Evolutionary conservation across 192 early-diverging fungal species (phyloP).

Genomic region (Backusella parvicylindrica): DNA sequence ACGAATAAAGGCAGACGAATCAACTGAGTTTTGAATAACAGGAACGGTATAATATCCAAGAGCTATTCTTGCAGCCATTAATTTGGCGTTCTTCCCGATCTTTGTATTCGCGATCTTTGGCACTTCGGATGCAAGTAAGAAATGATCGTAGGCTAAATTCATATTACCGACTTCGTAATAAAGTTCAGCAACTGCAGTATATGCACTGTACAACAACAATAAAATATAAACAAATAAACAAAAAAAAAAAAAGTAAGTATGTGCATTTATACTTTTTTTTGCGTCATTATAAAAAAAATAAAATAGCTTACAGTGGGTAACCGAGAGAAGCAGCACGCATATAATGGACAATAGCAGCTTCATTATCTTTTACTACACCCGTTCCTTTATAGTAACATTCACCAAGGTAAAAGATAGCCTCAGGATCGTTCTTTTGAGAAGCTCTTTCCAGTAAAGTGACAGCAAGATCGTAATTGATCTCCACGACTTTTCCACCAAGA

Average conservation of each 20-base stretch:
- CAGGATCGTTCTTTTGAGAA: slow-evolving; percentile 24
- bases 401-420: slow-evolving; percentile 18
- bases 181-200: slow-evolving; percentile 28
- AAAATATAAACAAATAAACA: slow-evolving; percentile 15
- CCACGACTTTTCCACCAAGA: slow-evolving; percentile 21
- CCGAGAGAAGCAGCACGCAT: slow-evolving; percentile 13
- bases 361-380: slow-evolving; percentile 9
- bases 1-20: neutral
- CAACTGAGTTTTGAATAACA: neutral
- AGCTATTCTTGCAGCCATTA: slow-evolving; percentile 33
- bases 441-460: slow-evolving; percentile 36
- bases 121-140: slow-evolving; percentile 18
- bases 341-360: slow-evolving; percentile 19
- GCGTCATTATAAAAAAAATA: neutral
- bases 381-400: slow-evolving; percentile 31
- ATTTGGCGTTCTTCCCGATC: slow-evolving; percentile 17
- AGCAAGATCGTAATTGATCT: slow-evolving; percentile 24
- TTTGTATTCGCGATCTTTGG: slow-evolving; percentile 6
- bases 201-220: slow-evolving; percentile 19
- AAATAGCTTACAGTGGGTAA: slow-evolving; percentile 3
- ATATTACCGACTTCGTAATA: slow-evolving; percentile 22
- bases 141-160: slow-evolving; percentile 27
- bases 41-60: slow-evolving; percentile 14
- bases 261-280: neutral
- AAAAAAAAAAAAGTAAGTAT: neutral